Percentiles rank a stretch among this genome's conserved stretches.
These are phyloP conservation scores for Scedosporium dehoogii DNA, from an alignment of 2,329 filamentous ascomycete species.

Conservation along the genomic window DNA sequence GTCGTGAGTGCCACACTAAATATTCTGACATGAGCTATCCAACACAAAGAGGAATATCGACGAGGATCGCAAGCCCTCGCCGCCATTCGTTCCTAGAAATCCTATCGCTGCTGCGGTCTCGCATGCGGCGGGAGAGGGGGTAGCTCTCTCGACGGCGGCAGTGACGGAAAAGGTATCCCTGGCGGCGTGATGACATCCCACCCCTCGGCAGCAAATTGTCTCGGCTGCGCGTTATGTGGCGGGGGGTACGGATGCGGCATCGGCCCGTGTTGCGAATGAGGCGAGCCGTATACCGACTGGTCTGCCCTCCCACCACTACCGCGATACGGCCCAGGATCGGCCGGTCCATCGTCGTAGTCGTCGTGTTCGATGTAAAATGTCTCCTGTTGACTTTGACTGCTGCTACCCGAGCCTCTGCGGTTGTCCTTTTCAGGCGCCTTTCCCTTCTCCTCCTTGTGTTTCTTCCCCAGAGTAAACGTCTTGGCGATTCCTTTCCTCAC, in stretches of 20 bases:
- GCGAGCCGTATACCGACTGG: not conserved
- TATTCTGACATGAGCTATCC: too few relatives aligned
- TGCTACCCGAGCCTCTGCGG: not conserved
- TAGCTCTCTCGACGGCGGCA: slow-evolving; percentile 13
- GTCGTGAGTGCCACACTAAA: too few relatives aligned
- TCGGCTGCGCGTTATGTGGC: not conserved
- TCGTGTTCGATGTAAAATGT: not conserved
- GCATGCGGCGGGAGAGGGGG: slow-evolving; percentile 14
- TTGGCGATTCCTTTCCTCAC: slow-evolving; percentile 43
- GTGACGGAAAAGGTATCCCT: slow-evolving; percentile 6
- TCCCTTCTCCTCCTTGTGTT: slow-evolving; percentile 30
- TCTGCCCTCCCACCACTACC: not conserved
- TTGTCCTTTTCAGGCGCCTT: not conserved
- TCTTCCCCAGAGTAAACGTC: slow-evolving; percentile 39
- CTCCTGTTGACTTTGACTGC: not conserved
- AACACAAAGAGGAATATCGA: too few relatives aligned
- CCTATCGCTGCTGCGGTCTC: not conserved
- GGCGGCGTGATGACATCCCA: not conserved
- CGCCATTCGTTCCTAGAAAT: not conserved
- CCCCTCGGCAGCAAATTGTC: not conserved
- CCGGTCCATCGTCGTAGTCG: slow-evolving; percentile 4
- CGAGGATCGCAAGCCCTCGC: too few relatives aligned
- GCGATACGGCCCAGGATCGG: not conserved
- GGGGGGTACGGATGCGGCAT: not conserved
- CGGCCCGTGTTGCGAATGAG: not conserved